Percentiles rank a stretch among this genome's conserved stretches.
phyloP scores from a whole-genome alignment of 345 rosid genomes.

The Heritiera fomes region DNA sequence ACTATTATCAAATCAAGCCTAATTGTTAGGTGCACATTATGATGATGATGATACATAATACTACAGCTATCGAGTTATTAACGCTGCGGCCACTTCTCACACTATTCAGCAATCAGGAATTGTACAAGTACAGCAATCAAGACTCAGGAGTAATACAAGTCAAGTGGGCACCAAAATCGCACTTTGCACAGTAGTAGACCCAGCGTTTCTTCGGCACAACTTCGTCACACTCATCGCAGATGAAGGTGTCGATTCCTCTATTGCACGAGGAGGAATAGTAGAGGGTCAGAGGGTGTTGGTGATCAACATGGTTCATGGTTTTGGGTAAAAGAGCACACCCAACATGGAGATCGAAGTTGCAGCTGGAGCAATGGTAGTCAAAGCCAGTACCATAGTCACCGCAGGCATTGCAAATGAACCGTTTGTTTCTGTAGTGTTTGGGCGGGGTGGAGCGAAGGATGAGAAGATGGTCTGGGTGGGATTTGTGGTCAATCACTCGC shows the following conservation, averaged over 20 bases:
- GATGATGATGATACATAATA: too few relatives aligned
- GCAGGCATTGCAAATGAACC: neutral
- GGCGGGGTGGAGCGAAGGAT: neutral
- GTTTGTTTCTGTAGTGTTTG: neutral
- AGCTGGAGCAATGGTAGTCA: neutral
- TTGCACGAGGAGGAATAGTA: neutral
- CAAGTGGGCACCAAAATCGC: neutral
- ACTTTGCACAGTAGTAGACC: neutral
- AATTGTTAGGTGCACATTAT: too few relatives aligned
- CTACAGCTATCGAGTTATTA: too few relatives aligned
- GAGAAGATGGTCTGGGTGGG: neutral
- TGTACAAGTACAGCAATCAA: too few relatives aligned
- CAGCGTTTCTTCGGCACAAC: neutral
- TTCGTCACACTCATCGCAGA: neutral
- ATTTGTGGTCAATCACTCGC: neutral
- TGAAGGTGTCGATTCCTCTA: neutral
- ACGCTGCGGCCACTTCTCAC: too few relatives aligned
- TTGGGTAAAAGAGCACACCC: neutral
- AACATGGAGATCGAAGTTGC: neutral
- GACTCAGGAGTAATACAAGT: neutral
- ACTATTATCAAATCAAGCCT: too few relatives aligned
- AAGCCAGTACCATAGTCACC: neutral
- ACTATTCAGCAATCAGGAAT: too few relatives aligned
- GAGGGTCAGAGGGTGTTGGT: neutral
- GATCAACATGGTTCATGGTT: neutral